phyloP scores from a whole-genome alignment of 345 rosid species.

The Punica granatum region DNA sequence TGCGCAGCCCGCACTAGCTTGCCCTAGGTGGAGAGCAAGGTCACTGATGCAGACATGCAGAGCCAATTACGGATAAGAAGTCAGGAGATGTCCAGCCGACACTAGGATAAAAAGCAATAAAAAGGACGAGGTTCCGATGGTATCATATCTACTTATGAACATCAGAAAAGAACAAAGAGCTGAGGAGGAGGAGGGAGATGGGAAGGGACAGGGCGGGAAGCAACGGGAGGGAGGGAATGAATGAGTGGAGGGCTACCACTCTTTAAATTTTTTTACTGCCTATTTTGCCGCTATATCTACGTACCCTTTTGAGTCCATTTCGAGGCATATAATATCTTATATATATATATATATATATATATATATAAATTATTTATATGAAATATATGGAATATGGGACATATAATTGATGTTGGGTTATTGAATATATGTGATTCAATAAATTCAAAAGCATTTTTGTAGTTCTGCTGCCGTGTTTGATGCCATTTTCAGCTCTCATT shows the following conservation, averaged over 20 bases:
- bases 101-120: neutral
- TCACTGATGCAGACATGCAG: neutral
- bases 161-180: neutral
- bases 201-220: neutral
- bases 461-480: neutral
- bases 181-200: neutral
- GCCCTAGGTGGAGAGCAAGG: too few relatives aligned
- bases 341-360: neutral
- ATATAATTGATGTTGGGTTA: neutral
- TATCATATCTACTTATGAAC: neutral
- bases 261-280: neutral
- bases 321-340: neutral
- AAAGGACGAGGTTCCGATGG: neutral
- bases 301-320: neutral
- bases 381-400: conserved; percentile 5
- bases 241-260: neutral
- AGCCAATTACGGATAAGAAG: neutral
- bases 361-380: neutral
- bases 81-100: neutral
- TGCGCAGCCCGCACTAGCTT: neutral
- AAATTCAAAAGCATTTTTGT: conserved; percentile 2
- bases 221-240: neutral
- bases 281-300: neutral
- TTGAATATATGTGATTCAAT: neutral
- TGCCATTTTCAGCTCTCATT: neutral